Base-by-base conservation (phyloP, 495 filamentous ascomycete species). In the Bryoglossum gracile region DNA sequence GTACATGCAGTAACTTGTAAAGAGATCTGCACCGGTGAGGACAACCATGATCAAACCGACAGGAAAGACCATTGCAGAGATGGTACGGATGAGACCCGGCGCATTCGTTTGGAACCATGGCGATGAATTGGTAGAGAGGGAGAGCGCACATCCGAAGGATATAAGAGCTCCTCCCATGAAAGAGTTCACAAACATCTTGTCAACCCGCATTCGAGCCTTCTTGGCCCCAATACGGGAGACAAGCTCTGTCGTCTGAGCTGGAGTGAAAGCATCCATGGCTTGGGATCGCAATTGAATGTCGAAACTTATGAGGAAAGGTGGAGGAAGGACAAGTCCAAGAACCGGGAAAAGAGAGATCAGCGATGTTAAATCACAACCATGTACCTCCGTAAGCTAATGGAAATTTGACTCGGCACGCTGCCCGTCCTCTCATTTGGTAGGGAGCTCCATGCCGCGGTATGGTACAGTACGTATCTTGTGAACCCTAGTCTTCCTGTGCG, bases 81-180 rank as follows among this genome's bases (percentile, higher is more conserved):
- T 68, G 1, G 71, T 77, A 9, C 75, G 69, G 34, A 84, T 73
- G 36, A 83, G 59, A 1, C 80, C 78, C 0, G 73, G 70, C 4
- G 78, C 78, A 57, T 82, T 82, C 8, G 76, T 69, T 38, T 74
- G 66, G 47, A 73, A 80, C 79, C 80, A 84, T 0, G 78, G 73
- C 1, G 76, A 61, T 2, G 74, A 62, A 48, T 68, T 76, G 21
- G 72, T 74, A 39, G 66, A 71, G n/a, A 82, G 62, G 1, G 63
- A 52, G 2, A 72, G 70, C 5, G 73, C 77, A 32, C 69, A 75
- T 5, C 70, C 76, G 46, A 79, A 76, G 18, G 68, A 66, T n/a
- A 78, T 65, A 19, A 79, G 50, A 35, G 69, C 69, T 1, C 77
- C 75, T 1, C 72, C 70, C 34, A 74, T 73, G 21, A 76, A 67